A percentile compares a stretch with the other conserved stretches of the same genome.
Evolutionary conservation across 495 filamentous ascomycete genomes (phyloP).

Genomic region (Xylaria telfairii): DNA sequence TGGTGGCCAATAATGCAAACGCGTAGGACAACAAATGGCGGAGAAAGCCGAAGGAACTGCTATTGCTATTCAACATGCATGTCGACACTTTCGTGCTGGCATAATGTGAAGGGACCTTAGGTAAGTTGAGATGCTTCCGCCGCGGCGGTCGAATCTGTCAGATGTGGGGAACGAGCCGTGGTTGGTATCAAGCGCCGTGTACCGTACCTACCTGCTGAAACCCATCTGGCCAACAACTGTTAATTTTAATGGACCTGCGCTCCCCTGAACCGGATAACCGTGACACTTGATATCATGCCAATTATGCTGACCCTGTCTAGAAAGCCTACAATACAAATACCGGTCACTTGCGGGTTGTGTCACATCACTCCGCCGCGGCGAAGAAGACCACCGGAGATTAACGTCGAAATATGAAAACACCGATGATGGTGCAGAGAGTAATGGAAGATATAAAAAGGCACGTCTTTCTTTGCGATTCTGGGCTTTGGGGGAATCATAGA

Average conservation of each 20-base stretch:
- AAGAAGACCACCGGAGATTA: not conserved
- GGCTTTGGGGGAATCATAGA: not conserved
- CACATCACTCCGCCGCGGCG: conserved; percentile 6
- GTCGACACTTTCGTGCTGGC: not conserved
- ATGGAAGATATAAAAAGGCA: not conserved
- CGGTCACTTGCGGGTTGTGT: not conserved
- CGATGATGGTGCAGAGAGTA: not conserved
- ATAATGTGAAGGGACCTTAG: not conserved
- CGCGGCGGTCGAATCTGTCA: conserved; percentile 24
- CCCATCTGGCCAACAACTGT: not conserved
- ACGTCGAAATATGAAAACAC: not conserved
- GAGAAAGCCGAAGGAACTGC: not conserved
- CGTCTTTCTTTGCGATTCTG: not conserved
- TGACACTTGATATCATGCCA: not conserved
- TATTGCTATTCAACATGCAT: not conserved
- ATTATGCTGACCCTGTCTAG: not conserved
- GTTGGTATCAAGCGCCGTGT: not conserved
- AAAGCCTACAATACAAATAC: not conserved
- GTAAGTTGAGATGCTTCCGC: not conserved
- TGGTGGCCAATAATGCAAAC: not conserved
- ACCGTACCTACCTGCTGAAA: not conserved
- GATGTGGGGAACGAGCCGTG: conserved; percentile 11
- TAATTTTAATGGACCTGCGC: not conserved
- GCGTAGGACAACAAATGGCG: not conserved
- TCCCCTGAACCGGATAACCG: not conserved